phyloP scores from a whole-genome alignment of 352 stramenopile genomes.

The Globisporangium emineosum region DNA sequence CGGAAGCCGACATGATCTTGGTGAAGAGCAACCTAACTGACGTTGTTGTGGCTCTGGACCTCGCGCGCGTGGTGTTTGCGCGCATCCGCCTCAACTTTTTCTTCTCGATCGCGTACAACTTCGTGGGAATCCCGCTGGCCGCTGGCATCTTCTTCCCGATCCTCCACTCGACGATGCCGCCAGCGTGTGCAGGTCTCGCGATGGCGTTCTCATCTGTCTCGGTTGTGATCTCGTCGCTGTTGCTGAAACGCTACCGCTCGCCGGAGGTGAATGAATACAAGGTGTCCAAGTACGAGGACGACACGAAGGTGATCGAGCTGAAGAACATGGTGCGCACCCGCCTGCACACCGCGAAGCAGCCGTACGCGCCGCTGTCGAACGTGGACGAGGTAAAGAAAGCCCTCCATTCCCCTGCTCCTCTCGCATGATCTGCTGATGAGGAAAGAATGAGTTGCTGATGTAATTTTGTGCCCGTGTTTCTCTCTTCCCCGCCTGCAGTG shows the following conservation, averaged over 20 bases:
- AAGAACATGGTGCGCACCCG: conserved; percentile 73
- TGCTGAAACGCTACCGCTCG: conserved; percentile 73
- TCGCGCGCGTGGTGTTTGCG: conserved; percentile 76
- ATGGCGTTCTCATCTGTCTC: conserved; percentile 90
- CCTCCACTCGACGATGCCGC: conserved; percentile 81
- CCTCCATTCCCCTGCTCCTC: conserved; percentile 5
- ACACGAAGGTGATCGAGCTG: conserved; percentile 67
- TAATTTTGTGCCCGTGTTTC: conserved; percentile 1
- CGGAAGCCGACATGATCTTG: conserved; percentile 87
- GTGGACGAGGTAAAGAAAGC: conserved; percentile 38
- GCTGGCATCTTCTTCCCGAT: conserved; percentile 85
- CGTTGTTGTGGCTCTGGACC: conserved; percentile 80
- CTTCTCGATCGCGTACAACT: conserved; percentile 87
- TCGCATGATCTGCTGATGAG: conserved; percentile 10
- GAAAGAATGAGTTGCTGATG: conserved; percentile 2
- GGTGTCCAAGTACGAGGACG: conserved; percentile 52
- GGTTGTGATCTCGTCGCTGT: conserved; percentile 80
- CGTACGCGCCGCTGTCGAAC: conserved; percentile 70
- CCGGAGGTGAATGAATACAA: conserved; percentile 45
- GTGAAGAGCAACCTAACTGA: conserved; percentile 82
- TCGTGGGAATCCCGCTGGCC: conserved; percentile 77
- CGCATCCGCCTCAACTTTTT: conserved; percentile 88
- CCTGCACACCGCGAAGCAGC: conserved; percentile 49
- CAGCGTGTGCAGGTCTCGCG: conserved; percentile 76
- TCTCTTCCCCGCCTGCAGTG: neutral